phyloP scores from a whole-genome alignment of 2,329 filamentous ascomycete genomes.

The Phoma sp. region DNA sequence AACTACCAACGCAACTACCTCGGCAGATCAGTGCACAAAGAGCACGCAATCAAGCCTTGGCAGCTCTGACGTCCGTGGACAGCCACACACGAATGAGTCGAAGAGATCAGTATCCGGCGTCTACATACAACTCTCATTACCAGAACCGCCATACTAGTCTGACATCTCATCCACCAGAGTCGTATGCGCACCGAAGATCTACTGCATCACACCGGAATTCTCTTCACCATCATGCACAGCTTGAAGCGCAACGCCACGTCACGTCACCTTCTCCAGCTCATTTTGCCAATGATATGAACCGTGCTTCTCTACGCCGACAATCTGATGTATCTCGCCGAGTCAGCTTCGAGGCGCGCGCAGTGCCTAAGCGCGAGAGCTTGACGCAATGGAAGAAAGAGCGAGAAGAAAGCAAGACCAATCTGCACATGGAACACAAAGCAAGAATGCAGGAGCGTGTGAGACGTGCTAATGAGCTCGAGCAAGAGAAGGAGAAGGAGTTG shows the following conservation, averaged over 20 bases:
- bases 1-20: neutral
- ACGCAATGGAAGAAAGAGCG: conserved; percentile 37
- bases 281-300: neutral
- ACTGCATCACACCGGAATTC: conserved; percentile 4
- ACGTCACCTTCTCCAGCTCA: conserved; percentile 5
- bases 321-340: conserved; percentile 3
- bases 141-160: conserved; percentile 11
- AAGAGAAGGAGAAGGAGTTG: conserved; percentile 33
- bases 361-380: conserved; percentile 29
- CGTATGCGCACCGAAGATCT: neutral
- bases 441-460: conserved; percentile 35
- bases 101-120: neutral
- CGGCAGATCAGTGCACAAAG: conserved; percentile 9
- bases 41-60: conserved; percentile 16
- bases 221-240: neutral
- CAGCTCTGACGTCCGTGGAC: conserved; percentile 13
- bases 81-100: conserved; percentile 1
- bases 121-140: neutral
- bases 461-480: conserved; percentile 40
- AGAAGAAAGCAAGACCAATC: conserved; percentile 21
- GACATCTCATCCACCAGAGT: conserved; percentile 12
- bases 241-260: conserved; percentile 1
- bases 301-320: neutral
- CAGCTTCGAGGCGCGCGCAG: conserved; percentile 8
- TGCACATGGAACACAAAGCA: conserved; percentile 18